Conservation (phyloP, 768 basidiomycete genomes). For the Collybia nuda region DNA sequence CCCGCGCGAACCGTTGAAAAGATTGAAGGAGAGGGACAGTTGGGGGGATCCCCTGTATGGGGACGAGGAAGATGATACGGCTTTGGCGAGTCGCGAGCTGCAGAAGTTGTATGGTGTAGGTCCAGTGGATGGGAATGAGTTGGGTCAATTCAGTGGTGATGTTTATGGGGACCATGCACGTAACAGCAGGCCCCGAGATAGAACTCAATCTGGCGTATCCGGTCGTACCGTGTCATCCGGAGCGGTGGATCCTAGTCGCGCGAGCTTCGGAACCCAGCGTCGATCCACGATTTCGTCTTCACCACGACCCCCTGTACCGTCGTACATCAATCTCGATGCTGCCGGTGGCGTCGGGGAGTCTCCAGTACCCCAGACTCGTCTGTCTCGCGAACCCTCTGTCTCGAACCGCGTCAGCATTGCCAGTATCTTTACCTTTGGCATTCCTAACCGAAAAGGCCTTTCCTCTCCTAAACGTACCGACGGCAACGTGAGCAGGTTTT, state of each 20-base stretch:
- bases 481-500: background rate
- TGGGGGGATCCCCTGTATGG: constrained; percentile 37
- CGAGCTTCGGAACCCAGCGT: constrained; percentile 25
- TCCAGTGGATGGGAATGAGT: too few species aligned
- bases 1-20: constrained; percentile 27
- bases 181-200: constrained; percentile 24
- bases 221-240: constrained; percentile 39
- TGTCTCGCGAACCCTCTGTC: constrained; percentile 19
- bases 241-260: constrained; percentile 32
- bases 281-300: constrained; percentile 35
- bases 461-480: constrained; percentile 1
- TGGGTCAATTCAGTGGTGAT: constrained; percentile 5
- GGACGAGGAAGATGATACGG: constrained; percentile 25
- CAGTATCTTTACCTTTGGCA: constrained; percentile 51
- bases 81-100: constrained; percentile 25
- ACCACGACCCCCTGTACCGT: constrained; percentile 32
- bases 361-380: constrained; percentile 41
- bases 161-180: constrained; percentile 7
- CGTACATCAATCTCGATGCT: constrained; percentile 44
- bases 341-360: constrained; percentile 68
- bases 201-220: constrained; percentile 43
- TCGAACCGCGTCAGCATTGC: constrained; percentile 50
- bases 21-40: constrained; percentile 35
- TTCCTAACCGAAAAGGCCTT: constrained; percentile 13
- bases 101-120: constrained; percentile 24